These are phyloP conservation scores for Aegle marmelos DNA, from an alignment of 345 rosid genomes.

Conservation along the genomic window DNA sequence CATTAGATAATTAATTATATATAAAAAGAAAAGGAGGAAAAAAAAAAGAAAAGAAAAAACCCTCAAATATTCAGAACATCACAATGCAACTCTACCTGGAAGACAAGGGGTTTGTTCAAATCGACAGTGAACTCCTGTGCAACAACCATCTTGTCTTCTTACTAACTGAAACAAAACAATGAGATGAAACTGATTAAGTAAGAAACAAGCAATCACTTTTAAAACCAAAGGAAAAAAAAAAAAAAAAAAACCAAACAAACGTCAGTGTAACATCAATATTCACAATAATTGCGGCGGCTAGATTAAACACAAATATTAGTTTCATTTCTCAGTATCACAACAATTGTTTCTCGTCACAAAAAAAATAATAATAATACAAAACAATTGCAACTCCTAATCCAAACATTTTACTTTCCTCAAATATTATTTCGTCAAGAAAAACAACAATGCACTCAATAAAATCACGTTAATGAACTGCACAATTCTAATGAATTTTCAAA, in stretches of 20 bases:
- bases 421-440: conserved; percentile 10
- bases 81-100: conserved; percentile 58
- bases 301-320: neutral
- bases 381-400: neutral
- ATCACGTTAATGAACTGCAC: neutral
- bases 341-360: neutral
- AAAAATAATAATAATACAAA: too few relatives aligned
- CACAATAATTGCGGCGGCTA: neutral
- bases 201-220: neutral
- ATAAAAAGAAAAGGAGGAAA: neutral
- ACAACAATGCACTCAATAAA: neutral
- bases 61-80: neutral
- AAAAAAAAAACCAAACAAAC: neutral
- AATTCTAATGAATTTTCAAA: neutral
- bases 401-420: neutral
- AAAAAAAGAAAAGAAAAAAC: too few relatives aligned
- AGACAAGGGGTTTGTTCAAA: conserved; percentile 83
- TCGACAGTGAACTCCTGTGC: conserved; percentile 75
- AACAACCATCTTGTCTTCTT: conserved; percentile 68
- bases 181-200: neutral
- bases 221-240: neutral
- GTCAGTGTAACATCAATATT: neutral
- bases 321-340: neutral
- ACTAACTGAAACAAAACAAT: conserved; percentile 10
- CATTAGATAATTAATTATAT: neutral